Base-by-base conservation (phyloP, 2,329 filamentous ascomycete genomes). In the Aureobasidium leucospermi region DNA sequence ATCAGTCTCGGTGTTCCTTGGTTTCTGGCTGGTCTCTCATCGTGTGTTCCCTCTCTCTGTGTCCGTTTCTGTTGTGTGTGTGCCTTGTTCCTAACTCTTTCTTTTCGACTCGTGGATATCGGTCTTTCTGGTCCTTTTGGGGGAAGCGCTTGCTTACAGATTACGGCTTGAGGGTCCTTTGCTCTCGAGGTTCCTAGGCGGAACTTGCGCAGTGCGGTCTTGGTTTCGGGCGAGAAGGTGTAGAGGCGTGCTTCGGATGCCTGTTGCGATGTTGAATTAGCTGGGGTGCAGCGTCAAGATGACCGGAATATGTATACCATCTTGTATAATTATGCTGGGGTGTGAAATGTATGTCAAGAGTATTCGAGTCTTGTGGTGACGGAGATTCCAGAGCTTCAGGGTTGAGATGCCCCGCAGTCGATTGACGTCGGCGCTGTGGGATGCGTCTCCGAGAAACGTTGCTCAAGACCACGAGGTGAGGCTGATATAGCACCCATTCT, bases 181-280 rank as follows among this genome's bases (percentile, higher is more conserved):
- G 90, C 86, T 65, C 94, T 81, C 36, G 92, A 96, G 2, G 94
- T 97, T 29, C 87, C 85, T 31, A 99, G 82, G 53, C 94, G 89
- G 78, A 99, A 99, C 76, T 96, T 97, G 74, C 90, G 88, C 65
- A 99, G 84, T 70, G 92, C 87, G 65, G 91, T 86, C 76, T 88
- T 94, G 47, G 90, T 96, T 76, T 94, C 90, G 64, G 85, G 83
- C 34, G 91, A 95, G 83, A 97, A 96, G 61, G 89, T 90, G 78
- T 96, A 97, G 63, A 97, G 82, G 67, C 91, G 83, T 63, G 90
- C 86, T 79, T 96, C 92, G 70, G 92, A 95, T 68, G 85, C 73
- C 75, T 79, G 65, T 29, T 4, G 5, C 7, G 23, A 23, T 16
- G 19, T 48, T 36, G 32, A 32, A 28, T 29, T 13, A 28, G 10